These are phyloP conservation scores for Volvox reticuliferus DNA, from an alignment of 139 green algal species.

Conservation along the genomic window DNA sequence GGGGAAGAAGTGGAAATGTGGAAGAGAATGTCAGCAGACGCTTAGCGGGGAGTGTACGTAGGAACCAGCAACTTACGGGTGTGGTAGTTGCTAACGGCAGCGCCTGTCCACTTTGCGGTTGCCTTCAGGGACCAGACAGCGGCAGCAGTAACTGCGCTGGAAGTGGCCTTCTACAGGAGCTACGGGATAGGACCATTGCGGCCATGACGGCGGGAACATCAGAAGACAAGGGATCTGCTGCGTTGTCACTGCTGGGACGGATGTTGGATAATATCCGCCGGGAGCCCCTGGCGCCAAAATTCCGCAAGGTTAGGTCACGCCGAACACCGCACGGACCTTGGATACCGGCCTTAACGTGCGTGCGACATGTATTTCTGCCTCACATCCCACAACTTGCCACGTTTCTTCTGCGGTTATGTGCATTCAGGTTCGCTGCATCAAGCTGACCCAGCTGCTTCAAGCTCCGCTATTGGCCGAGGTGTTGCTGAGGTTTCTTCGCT, in stretches of 20 bases:
- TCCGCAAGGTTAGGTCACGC: constrained; percentile 3
- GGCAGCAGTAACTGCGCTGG: background rate
- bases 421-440: constrained; percentile 23
- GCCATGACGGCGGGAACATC: background rate
- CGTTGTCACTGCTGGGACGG: background rate
- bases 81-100: too few species aligned
- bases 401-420: background rate
- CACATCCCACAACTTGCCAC: too few species aligned
- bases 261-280: constrained; percentile 32
- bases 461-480: background rate
- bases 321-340: too few species aligned
- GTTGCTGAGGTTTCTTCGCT: constrained; percentile 16
- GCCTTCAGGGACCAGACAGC: background rate
- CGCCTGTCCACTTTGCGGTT: too few species aligned
- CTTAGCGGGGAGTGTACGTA: too few species aligned
- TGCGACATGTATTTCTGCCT: too few species aligned
- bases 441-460: background rate
- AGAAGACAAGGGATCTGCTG: background rate
- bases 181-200: background rate
- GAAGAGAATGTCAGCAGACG: too few species aligned
- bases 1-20: too few species aligned
- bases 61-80: too few species aligned
- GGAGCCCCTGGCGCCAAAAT: constrained; percentile 6
- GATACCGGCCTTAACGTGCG: too few species aligned
- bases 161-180: background rate